Base-by-base conservation (phyloP, 805 yeast genomes). In the Cyberlindnera euphorbiiphila region DNA sequence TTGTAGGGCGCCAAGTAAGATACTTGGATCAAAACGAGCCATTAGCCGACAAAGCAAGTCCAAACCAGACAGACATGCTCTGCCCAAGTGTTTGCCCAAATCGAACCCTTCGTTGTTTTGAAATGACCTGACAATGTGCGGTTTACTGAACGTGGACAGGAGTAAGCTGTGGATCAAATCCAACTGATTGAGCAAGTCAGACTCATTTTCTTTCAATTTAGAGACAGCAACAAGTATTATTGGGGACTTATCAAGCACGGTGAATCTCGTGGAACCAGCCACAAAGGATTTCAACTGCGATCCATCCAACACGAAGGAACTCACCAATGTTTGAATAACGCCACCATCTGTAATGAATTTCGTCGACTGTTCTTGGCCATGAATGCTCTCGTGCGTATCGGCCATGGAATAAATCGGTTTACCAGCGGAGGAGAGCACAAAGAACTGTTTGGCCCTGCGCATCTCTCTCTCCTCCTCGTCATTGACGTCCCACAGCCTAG, bases 341-440 rank as follows among this genome's bases (percentile, higher is more conserved):
- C 95, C 96, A 65, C 82, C 76, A 50, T 82, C 81, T 0, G 86
- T 81, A 29, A 84, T 62, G 2, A 82, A 66, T 12, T 31, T 18
- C 8, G 29, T 32, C 14, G 28, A 15, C n/a, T 32, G 32, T 12
- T 77, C 59, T 25, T 77, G 80, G 36, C 85, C 43, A 14, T 38
- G 89, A 2, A 76, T 64, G 2, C 93, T 94, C 54, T 79, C 76
- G 11, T 37, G 32, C 11, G 37, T 37, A 13, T 39, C 44, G 5
- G 41, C 35, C 69, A 81, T 66, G 2, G 94, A 76, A 59, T 82
- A 88, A 6, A 88, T 81, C 2, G 95, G 95, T 56, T 88, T 88
- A 0, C 96, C 96, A 1, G 96, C 95, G 2, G 79, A 65, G 0
- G 95, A 84, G 9, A 88, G 64, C 4, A 88, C 74, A 49, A 85